Evolutionary conservation across 208 protist genomes (phyloP), one percentile per base, ranked within the genome.

Genomic region (Naegleria fowleri): DNA sequence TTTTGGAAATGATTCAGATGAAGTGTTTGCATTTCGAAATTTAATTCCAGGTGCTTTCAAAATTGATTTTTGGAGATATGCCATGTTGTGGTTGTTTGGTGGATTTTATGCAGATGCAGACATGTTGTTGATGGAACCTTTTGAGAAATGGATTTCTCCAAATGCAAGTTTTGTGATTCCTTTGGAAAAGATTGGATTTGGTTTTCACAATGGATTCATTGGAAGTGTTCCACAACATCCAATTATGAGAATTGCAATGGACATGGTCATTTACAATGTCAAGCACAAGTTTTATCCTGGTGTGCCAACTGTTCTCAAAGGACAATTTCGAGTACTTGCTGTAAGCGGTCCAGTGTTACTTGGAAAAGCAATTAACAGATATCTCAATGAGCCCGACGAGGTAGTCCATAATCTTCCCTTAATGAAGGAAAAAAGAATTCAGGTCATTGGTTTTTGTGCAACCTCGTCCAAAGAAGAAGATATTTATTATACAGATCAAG

Each of bases 1-100:
- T 83, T 83, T 36, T 83, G 75, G 75, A 40, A n/a, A 83, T 38
- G 33, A 83, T 83, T 83, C 75, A 38, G 75, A 83, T 83, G 75
- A 83, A 83, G 19, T 40, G 19, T 36, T 36, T 83, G 75, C 75
- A 40, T 83, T 40, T 13, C 11, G 9, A 38, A n/a, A 83, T 83
- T 39, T 83, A n/a, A n/a, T 83, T 83, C 75, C 75, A 40, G 7
- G 7, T 39, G 75, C 75, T 19, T 83, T 36, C 29, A 83, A 83
- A 39, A 39, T 39, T 83, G 75, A 83, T 83, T 83, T 83, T 83
- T 83, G 75, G 75, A 83, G 75, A 39, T 83, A 38, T 16, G 22
- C n/a, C 9, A n/a, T 83, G 19, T 39, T 83, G 13, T 83, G 33
- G 19, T 15, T 36, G 39, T 36, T 83, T 83, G 75, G 75, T 13